phyloP scores from a whole-genome alignment of 208 protist species.

The Trypanosoma platydactyli region DNA sequence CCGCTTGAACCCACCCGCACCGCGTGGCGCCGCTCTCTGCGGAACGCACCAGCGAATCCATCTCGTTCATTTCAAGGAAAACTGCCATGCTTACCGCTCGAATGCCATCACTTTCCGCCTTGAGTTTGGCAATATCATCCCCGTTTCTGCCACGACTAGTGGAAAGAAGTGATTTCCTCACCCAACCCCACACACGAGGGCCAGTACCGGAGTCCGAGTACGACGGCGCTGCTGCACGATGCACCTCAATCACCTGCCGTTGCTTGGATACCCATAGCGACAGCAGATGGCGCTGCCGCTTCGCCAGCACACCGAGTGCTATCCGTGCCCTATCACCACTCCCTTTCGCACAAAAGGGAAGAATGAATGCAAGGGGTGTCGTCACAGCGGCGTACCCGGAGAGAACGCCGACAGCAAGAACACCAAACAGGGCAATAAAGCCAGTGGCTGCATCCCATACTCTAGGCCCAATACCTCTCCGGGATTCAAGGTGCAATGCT shows the following conservation, averaged over 20 bases:
- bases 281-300: slow-evolving; percentile 65
- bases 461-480: neutral
- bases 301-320: slow-evolving; percentile 36
- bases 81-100: slow-evolving; percentile 55
- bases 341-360: slow-evolving; percentile 41
- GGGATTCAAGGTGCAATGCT: neutral
- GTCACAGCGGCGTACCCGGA: slow-evolving; percentile 72
- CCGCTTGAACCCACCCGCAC: slow-evolving; percentile 46
- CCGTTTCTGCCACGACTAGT: neutral
- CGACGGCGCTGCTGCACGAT: neutral
- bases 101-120: slow-evolving; percentile 49
- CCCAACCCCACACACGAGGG: slow-evolving; percentile 20
- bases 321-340: slow-evolving; percentile 32
- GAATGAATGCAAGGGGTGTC: slow-evolving; percentile 48
- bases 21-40: slow-evolving; percentile 49
- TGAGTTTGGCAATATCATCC: slow-evolving; percentile 26
- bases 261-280: slow-evolving; percentile 48
- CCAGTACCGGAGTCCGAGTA: neutral
- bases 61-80: slow-evolving; percentile 67
- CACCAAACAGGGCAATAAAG: slow-evolving; percentile 49
- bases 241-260: slow-evolving; percentile 44
- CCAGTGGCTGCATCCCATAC: slow-evolving; percentile 17
- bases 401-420: slow-evolving; percentile 64
- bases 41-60: slow-evolving; percentile 50
- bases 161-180: slow-evolving; percentile 20